A percentile compares a stretch with the other conserved stretches of the same genome.
phyloP scores from a whole-genome alignment of 2,329 filamentous ascomycete genomes.

The Lomentospora prolificans region DNA sequence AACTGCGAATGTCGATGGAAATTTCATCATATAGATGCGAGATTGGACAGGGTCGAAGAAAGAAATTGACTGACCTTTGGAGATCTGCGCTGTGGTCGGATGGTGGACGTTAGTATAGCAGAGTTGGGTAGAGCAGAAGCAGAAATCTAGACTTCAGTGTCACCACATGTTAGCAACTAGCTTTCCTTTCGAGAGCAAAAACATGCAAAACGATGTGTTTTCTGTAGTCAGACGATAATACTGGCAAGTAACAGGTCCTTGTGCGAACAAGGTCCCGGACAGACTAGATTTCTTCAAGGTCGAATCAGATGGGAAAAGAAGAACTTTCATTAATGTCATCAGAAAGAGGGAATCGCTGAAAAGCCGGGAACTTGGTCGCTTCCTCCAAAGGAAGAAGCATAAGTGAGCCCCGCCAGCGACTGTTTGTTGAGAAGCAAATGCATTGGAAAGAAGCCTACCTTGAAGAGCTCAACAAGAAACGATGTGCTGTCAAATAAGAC shows the following conservation, averaged over 20 bases:
- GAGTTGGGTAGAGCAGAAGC: background rate
- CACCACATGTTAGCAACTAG: conserved; percentile 6
- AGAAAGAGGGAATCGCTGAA: conserved; percentile 28
- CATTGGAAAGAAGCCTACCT: background rate
- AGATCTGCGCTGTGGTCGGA: no score
- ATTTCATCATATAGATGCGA: conserved; percentile 54
- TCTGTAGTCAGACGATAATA: conserved; percentile 64
- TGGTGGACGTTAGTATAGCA: no score
- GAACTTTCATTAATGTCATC: conserved; percentile 67
- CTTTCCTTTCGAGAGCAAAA: conserved; percentile 10
- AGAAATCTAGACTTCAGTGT: background rate
- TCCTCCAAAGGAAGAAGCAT: background rate
- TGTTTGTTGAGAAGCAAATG: background rate
- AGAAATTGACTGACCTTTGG: conserved; percentile 21
- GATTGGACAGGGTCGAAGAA: background rate
- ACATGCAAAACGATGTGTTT: conserved; percentile 9
- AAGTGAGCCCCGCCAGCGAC: background rate
- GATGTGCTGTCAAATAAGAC: no score
- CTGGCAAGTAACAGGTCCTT: conserved; percentile 77
- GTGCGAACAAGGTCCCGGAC: conserved; percentile 51
- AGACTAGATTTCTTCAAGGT: conserved; percentile 70
- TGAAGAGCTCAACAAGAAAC: background rate
- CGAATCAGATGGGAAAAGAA: conserved; percentile 88
- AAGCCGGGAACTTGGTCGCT: background rate
- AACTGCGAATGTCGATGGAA: conserved; percentile 76